Evolutionary conservation across 441 rosid genomes (phyloP).

Genomic region (Euphorbia celastroides): DNA sequence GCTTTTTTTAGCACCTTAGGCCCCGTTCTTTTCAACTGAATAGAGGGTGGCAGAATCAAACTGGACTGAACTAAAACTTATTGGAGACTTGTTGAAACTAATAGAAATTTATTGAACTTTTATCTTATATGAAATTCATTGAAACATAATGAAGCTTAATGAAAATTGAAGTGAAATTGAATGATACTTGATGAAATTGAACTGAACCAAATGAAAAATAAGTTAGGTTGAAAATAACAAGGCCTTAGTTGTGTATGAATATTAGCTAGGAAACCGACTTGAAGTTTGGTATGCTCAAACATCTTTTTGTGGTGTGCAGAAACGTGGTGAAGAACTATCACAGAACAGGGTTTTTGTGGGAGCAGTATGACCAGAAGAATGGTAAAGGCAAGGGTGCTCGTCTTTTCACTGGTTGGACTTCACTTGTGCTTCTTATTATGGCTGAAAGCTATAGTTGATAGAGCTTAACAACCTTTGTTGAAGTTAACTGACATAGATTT

Average conservation of each 20-base stretch:
- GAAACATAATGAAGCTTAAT: no score
- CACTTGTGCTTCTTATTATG: constrained; percentile 72
- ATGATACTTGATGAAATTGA: no score
- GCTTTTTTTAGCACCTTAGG: background rate
- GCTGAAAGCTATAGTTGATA: constrained; percentile 48
- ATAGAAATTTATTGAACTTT: no score
- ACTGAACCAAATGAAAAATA: no score
- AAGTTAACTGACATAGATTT: background rate
- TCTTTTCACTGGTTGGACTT: constrained; percentile 85
- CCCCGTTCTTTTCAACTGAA: no score
- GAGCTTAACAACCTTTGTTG: background rate
- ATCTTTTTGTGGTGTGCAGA: constrained; percentile 39
- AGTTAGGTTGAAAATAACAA: no score
- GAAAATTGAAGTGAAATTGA: no score
- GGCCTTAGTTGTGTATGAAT: background rate
- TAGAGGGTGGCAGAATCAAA: no score
- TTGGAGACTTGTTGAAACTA: no score
- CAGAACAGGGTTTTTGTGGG: constrained; percentile 88
- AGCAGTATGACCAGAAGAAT: constrained; percentile 84
- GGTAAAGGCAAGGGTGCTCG: constrained; percentile 87
- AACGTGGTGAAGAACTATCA: constrained; percentile 75
- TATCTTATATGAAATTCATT: no score
- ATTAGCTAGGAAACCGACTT: background rate
- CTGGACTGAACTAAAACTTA: no score
- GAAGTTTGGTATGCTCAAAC: constrained; percentile 3